Conservation (phyloP, 1,284 basidiomycete species). For the Ganoderma lingzhi region DNA sequence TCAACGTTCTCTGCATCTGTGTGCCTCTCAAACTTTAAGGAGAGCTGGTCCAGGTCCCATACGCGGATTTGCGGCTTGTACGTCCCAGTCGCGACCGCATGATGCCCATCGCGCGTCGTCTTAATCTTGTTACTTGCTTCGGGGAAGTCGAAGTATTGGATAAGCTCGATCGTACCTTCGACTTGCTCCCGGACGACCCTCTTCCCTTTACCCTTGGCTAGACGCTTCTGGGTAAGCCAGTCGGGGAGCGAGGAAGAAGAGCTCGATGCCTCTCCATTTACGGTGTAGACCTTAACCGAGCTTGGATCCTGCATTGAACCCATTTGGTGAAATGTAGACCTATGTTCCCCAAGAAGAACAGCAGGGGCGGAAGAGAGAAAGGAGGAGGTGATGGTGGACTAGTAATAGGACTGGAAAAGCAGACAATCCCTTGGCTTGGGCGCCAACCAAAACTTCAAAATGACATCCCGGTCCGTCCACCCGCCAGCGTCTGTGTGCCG, state of each 20-base stretch:
- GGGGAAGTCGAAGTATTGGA: slow-evolving; percentile 97
- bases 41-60: slow-evolving; percentile 94
- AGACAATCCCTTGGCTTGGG: too few species aligned
- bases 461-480: neutral
- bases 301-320: slow-evolving; percentile 40
- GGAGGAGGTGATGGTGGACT: neutral
- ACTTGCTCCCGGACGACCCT: slow-evolving; percentile 70
- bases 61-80: slow-evolving; percentile 99
- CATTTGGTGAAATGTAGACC: slow-evolving; percentile 14
- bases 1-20: slow-evolving; percentile 98
- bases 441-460: neutral
- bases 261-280: slow-evolving; percentile 86
- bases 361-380: neutral
- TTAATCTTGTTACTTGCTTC: slow-evolving; percentile 94
- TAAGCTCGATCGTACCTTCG: slow-evolving; percentile 85
- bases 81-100: slow-evolving; percentile 94
- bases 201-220: slow-evolving; percentile 66
- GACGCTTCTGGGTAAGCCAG: slow-evolving; percentile 85
- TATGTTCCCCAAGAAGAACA: neutral
- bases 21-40: slow-evolving; percentile 96
- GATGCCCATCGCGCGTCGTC: slow-evolving; percentile 91
- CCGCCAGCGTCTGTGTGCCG: too few species aligned
- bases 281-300: slow-evolving; percentile 86
- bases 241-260: slow-evolving; percentile 89
- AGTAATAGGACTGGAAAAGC: neutral